A percentile compares a stretch with the other conserved stretches of the same genome.
Evolutionary conservation across 176 grass and related monocot genomes (phyloP).

Genomic region (Cymbopogon citratus): DNA sequence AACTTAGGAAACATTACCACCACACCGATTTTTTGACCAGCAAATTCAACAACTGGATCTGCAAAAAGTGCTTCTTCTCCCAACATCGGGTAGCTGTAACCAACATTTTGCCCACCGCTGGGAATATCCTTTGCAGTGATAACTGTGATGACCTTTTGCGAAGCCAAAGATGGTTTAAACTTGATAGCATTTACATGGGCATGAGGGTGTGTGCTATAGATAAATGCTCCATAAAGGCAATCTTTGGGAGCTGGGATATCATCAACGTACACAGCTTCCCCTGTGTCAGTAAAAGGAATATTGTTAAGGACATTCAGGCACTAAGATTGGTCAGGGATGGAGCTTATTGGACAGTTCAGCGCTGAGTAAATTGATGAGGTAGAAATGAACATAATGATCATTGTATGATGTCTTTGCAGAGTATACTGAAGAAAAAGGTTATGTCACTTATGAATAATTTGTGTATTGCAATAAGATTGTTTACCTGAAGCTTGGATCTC

Average conservation of each 20-base stretch:
- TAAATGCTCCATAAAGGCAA: too few species aligned
- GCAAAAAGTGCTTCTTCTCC: constrained; percentile 64
- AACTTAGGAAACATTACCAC: constrained; percentile 49
- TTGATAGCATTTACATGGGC: constrained; percentile 49
- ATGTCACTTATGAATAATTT: not conserved
- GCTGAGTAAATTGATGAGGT: not conserved
- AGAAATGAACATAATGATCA: not conserved
- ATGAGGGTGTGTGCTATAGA: constrained; percentile 28
- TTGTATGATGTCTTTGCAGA: not conserved
- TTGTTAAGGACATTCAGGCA: not conserved
- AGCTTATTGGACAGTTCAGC: not conserved
- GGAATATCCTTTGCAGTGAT: constrained; percentile 75
- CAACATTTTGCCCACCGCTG: constrained; percentile 53
- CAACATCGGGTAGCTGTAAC: constrained; percentile 14
- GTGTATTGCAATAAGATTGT: not conserved
- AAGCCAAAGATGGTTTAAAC: constrained; percentile 50
- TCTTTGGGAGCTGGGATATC: too few species aligned
- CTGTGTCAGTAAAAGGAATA: too few species aligned
- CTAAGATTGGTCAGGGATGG: not conserved
- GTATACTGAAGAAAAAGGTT: not conserved
- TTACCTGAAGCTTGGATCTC: constrained; percentile 90
- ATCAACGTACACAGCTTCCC: too few species aligned
- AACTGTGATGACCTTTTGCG: constrained; percentile 56
- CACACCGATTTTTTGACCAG: constrained; percentile 64
- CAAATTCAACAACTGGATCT: constrained; percentile 53